A percentile compares a stretch with the other conserved stretches of the same genome.
Evolutionary conservation across 2,329 filamentous ascomycete genomes (phyloP).

Genomic region (Verruconis gallopava): DNA sequence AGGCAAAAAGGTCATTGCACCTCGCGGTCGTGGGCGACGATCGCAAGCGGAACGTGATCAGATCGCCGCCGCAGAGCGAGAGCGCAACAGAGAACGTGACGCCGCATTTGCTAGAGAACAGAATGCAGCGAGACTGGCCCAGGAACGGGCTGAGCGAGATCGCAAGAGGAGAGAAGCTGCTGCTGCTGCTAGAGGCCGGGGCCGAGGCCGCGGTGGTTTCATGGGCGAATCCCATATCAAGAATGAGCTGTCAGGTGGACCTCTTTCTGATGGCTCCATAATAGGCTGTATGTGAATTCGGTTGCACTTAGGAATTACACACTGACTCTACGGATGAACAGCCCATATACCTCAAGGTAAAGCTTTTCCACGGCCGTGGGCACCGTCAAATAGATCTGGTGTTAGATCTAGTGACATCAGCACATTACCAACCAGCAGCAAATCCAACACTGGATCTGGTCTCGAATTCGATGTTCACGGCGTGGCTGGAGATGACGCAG

Average conservation of each 20-base stretch:
- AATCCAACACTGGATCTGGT: too few species aligned
- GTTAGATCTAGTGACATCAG: background rate
- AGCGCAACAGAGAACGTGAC: constrained; percentile 3
- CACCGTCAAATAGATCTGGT: background rate
- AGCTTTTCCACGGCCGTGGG: constrained; percentile 8
- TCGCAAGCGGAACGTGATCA: constrained; percentile 6
- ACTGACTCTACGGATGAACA: constrained; percentile 2
- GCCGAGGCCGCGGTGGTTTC: constrained; percentile 10
- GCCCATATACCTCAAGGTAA: constrained; percentile 1
- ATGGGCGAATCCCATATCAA: constrained; percentile 8
- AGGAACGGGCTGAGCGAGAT: constrained; percentile 2
- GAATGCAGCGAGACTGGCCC: background rate
- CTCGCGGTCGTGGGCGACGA: constrained; percentile 8
- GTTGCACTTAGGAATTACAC: background rate
- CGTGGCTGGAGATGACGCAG: constrained; percentile 4
- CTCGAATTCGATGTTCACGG: too few species aligned
- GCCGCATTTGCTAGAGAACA: background rate
- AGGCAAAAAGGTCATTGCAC: constrained; percentile 8
- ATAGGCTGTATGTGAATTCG: background rate
- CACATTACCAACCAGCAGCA: background rate
- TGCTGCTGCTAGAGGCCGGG: constrained; percentile 4
- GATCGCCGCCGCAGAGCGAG: constrained; percentile 2
- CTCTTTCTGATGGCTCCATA: constrained; percentile 5
- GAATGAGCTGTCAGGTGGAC: background rate
- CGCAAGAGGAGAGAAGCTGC: background rate